Percentiles rank a stretch among this genome's conserved stretches.
Evolutionary conservation across 2,329 filamentous ascomycete genomes (phyloP).

Genomic region (Aspergillus sp.): DNA sequence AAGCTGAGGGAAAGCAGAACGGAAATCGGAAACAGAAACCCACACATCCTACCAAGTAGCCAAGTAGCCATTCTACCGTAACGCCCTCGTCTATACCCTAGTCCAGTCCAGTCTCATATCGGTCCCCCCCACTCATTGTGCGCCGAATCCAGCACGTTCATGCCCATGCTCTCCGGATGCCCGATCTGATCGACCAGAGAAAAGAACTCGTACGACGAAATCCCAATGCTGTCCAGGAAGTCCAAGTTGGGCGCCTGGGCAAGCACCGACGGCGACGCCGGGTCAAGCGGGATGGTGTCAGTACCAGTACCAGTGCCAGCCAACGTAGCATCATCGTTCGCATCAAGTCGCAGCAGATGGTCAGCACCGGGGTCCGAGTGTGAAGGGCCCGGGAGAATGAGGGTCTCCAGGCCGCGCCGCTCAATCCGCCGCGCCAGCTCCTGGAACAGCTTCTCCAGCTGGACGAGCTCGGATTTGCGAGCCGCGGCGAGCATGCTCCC

Average conservation of each 20-base stretch:
- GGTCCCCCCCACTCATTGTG: not conserved
- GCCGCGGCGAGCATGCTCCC: conserved; percentile 35
- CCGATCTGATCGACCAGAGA: conserved; percentile 40
- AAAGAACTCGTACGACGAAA: conserved; percentile 42
- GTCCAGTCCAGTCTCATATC: not conserved
- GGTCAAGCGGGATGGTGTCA: not conserved
- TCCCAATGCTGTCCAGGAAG: conserved; percentile 39
- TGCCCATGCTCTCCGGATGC: conserved; percentile 9
- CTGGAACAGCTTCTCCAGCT: conserved; percentile 27
- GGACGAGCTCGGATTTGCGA: conserved; percentile 30
- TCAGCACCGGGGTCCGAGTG: not conserved
- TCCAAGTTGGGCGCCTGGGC: conserved; percentile 17
- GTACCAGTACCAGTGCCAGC: not conserved
- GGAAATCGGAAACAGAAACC: not conserved
- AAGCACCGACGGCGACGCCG: not conserved
- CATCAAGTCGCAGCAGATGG: not conserved
- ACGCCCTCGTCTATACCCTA: not conserved
- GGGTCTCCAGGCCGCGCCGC: conserved; percentile 25
- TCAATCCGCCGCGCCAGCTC: conserved; percentile 28
- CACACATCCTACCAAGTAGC: not conserved
- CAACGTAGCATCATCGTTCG: not conserved
- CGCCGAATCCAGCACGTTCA: conserved; percentile 12
- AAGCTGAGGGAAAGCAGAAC: not conserved
- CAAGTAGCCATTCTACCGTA: not conserved
- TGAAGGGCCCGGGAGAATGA: conserved; percentile 16